These are phyloP conservation scores for Termitomyces sp. DNA, from an alignment of 768 basidiomycete species.

Conservation along the genomic window DNA sequence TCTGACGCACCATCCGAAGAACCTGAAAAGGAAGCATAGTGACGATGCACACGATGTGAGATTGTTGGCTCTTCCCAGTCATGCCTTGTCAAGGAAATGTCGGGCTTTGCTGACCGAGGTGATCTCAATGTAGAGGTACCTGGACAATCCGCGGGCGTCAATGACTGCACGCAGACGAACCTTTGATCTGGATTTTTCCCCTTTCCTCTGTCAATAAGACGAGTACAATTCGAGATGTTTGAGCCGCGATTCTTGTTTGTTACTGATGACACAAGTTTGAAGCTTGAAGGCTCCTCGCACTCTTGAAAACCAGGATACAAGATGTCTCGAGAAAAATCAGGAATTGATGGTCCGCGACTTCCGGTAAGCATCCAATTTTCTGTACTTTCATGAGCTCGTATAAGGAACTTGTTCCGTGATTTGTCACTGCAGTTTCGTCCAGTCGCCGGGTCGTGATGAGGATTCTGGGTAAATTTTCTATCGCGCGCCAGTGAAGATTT, in stretches of 20 bases:
- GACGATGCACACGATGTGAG: not conserved
- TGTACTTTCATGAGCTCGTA: not conserved
- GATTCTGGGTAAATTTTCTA: not conserved
- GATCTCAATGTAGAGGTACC: not conserved
- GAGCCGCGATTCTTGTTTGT: not conserved
- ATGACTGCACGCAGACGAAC: not conserved
- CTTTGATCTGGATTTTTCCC: not conserved
- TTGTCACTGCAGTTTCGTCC: not conserved
- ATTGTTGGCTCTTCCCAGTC: not conserved
- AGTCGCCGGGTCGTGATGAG: not conserved
- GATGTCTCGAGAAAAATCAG: not conserved
- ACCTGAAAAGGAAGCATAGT: not conserved
- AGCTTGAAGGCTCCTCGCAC: not conserved
- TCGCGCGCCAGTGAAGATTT: not conserved
- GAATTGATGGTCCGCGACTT: no score
- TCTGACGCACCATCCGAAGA: not conserved
- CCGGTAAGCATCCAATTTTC: not conserved
- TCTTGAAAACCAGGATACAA: not conserved
- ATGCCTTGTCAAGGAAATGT: not conserved
- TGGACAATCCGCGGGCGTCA: not conserved
- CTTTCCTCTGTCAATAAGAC: not conserved
- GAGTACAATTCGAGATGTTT: not conserved
- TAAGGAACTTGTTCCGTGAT: not conserved
- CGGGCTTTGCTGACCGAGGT: not conserved
- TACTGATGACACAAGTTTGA: not conserved